phyloP scores from a whole-genome alignment of 805 yeast genomes.

The Schwanniomyces pseudopolymorphus region DNA sequence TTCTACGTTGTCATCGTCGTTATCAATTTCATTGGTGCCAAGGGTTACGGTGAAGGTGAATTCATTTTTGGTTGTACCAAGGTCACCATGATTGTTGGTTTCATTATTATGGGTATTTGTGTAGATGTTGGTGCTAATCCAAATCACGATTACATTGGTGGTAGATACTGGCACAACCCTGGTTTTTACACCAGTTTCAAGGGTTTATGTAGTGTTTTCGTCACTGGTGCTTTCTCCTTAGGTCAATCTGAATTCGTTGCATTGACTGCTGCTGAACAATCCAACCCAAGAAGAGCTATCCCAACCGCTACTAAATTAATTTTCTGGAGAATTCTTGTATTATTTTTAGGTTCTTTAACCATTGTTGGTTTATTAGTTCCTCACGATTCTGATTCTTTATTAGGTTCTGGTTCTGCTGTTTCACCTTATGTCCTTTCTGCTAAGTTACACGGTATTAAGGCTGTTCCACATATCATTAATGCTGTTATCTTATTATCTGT shows the following conservation, averaged over 20 bases:
- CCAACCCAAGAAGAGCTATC: conserved; percentile 32
- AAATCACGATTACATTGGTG: conserved; percentile 31
- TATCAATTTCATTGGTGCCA: conserved; percentile 47
- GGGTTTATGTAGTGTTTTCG: conserved; percentile 29
- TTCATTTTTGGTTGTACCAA: conserved; percentile 38
- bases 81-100: conserved; percentile 37
- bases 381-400: conserved; percentile 26
- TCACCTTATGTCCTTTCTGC: conserved; percentile 46
- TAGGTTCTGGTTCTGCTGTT: conserved; percentile 38
- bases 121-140: conserved; percentile 39
- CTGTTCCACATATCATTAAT: conserved; percentile 41
- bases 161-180: conserved; percentile 32
- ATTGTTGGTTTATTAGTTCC: conserved; percentile 44
- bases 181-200: conserved; percentile 29
- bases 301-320: conserved; percentile 42
- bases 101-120: conserved; percentile 40
- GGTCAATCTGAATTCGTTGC: conserved; percentile 36
- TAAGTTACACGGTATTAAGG: conserved; percentile 37
- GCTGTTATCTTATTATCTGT: conserved; percentile 41
- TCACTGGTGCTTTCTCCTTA: conserved; percentile 32
- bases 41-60: conserved; percentile 48
- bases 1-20: conserved; percentile 46
- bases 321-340: conserved; percentile 35
- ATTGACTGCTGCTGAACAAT: conserved; percentile 27
- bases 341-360: conserved; percentile 39